These are phyloP conservation scores for Neurospora sp. DNA, from an alignment of 495 filamentous ascomycete genomes.

Conservation along the genomic window DNA sequence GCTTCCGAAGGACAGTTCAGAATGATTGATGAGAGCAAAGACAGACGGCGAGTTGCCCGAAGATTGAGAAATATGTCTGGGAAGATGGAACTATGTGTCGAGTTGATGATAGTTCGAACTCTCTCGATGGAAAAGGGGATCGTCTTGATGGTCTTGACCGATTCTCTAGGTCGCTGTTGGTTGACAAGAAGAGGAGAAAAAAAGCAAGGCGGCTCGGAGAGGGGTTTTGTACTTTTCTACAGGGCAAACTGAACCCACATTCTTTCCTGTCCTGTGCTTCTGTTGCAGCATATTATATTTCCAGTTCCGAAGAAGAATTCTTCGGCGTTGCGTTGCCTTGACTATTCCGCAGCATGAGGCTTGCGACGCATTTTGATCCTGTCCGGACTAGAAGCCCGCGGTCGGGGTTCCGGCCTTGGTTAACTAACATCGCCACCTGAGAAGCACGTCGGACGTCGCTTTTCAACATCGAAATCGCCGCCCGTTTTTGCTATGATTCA, in stretches of 20 bases:
- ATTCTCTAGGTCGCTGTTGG: not conserved
- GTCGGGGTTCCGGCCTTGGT: not conserved
- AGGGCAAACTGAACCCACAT: not conserved
- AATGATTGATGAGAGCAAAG: not conserved
- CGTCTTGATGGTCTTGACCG: not conserved
- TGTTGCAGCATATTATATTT: not conserved
- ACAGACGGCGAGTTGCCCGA: not conserved
- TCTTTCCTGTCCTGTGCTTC: not conserved
- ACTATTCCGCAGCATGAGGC: not conserved
- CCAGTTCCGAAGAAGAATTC: not conserved
- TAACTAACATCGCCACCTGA: not conserved
- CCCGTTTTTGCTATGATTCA: too few species aligned
- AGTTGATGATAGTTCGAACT: not conserved
- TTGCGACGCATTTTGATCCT: not conserved
- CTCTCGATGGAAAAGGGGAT: not conserved
- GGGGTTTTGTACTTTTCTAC: not conserved
- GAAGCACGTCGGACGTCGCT: not conserved
- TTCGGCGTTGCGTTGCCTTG: not conserved
- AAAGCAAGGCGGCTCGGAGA: too few species aligned
- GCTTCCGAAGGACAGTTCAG: not conserved
- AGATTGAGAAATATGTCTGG: not conserved
- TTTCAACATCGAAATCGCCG: not conserved
- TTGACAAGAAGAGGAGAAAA: not conserved
- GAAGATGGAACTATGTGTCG: not conserved
- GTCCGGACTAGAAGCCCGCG: not conserved